These are phyloP conservation scores for Camellia granthamiana DNA, from an alignment of 148 eudicot species.

Conservation along the genomic window DNA sequence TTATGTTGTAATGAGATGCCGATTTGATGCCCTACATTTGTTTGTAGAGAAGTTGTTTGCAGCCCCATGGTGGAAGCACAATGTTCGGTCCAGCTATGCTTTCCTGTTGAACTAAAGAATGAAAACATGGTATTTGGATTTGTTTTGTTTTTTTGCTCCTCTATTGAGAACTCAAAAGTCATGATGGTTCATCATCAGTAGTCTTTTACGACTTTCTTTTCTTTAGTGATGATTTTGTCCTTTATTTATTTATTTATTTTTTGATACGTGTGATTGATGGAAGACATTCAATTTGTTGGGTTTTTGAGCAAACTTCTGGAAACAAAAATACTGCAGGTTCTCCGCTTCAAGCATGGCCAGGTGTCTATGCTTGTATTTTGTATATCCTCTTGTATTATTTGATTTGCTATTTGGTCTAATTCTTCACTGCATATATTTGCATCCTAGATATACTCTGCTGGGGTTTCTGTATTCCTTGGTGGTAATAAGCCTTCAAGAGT, in stretches of 20 bases:
- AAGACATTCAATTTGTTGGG: slow-evolving; percentile 76
- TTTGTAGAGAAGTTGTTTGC: slow-evolving; percentile 78
- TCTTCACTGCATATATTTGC: slow-evolving; percentile 17
- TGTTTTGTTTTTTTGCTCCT: neutral
- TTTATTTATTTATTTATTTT: neutral
- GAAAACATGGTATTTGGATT: slow-evolving; percentile 57
- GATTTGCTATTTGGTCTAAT: slow-evolving; percentile 11
- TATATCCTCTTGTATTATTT: slow-evolving; percentile 2
- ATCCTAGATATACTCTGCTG: slow-evolving; percentile 76
- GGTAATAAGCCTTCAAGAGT: slow-evolving; percentile 87
- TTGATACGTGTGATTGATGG: slow-evolving; percentile 40
- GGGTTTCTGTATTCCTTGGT: slow-evolving; percentile 89
- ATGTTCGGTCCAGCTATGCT: slow-evolving; percentile 85
- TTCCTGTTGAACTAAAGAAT: slow-evolving; percentile 65
- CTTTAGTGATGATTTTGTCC: neutral
- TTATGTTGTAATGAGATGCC: slow-evolving; percentile 7
- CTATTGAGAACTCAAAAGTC: neutral
- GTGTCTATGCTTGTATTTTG: slow-evolving; percentile 28
- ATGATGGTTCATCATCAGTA: neutral
- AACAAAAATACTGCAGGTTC: slow-evolving; percentile 80
- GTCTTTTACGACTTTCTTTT: neutral
- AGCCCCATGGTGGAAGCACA: slow-evolving; percentile 98
- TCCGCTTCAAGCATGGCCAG: slow-evolving; percentile 93
- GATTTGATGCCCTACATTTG: slow-evolving; percentile 17
- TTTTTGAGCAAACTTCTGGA: slow-evolving; percentile 86